phyloP scores from a whole-genome alignment of 768 basidiomycete species.

The Russula dissimulans region DNA sequence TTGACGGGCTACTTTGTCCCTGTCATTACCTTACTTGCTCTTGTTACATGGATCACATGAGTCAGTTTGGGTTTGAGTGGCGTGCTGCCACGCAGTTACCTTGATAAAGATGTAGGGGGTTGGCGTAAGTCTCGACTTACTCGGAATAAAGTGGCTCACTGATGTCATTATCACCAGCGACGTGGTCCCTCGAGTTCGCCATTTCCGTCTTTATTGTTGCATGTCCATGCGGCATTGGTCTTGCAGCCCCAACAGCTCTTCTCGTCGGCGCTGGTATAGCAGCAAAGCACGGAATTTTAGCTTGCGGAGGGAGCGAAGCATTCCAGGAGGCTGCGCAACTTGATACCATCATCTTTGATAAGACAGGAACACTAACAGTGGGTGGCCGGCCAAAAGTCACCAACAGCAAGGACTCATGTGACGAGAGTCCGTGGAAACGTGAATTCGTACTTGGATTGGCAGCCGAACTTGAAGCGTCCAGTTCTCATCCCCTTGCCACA shows the following conservation, averaged over 20 bases:
- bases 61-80: constrained; percentile 53
- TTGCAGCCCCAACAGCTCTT: constrained; percentile 80
- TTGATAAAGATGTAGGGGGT: constrained; percentile 45
- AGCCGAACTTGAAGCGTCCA: constrained; percentile 45
- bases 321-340: constrained; percentile 75
- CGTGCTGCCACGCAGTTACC: constrained; percentile 43
- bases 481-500: constrained; percentile 55
- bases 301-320: constrained; percentile 81
- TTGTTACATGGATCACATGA: constrained; percentile 69
- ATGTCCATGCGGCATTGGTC: constrained; percentile 79
- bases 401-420: constrained; percentile 33
- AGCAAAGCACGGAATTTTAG: constrained; percentile 70
- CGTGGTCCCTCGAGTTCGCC: constrained; percentile 78
- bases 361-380: constrained; percentile 76
- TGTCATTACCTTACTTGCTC: constrained; percentile 59
- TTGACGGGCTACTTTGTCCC: constrained; percentile 79
- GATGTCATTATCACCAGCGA: constrained; percentile 29
- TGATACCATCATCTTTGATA: constrained; percentile 74
- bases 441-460: constrained; percentile 44
- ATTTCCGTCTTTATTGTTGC: constrained; percentile 79
- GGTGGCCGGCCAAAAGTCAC: constrained; percentile 57
- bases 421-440: constrained; percentile 25
- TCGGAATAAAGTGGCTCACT: neutral
- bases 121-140: constrained; percentile 42
- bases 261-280: constrained; percentile 77